Evolutionary conservation across 371 early-diverging fungal genomes (phyloP), one percentile per base, ranked within the genome.

Genomic region (Mortierella sp.): DNA sequence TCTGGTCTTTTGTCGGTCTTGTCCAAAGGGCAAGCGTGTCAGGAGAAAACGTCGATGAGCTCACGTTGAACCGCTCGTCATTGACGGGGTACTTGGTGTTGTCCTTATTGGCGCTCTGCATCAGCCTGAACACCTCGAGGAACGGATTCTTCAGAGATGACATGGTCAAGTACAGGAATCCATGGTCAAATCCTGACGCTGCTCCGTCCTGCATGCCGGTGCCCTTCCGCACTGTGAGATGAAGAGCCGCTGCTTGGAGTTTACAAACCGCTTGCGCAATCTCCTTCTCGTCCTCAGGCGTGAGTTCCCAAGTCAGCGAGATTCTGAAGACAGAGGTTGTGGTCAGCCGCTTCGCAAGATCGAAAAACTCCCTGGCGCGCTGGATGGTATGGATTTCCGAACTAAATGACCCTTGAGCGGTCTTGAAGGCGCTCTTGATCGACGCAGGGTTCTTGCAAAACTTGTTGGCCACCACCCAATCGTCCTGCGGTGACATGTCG

Each of bases 241-340:
- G 70, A 50, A 84, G 73, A 54, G 60, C 77, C 2, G 77, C 74
- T 6, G 80, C 77, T 31, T 60, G 52, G 34, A 84, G 75, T 26
- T 70, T 45, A 9, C 77, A 42, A 0, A 80, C 50, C 13, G 84
- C 84, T 26, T 74, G 54, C 1, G 75, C 68, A 16, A 84, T 70
- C 28, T 78, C 80, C 31, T 72, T 58, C 58, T 78, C 78, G 24
- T 84, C 84, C 60, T 77, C 78, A 10, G 9, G 63, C n/a, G 78
- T 75, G 3, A 84, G 47, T 1, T 80, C 73, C 84, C 84, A 84
- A n/a, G 78, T 78, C 70, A 84, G 28, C 19, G 75, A 77, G 2
- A 84, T 24, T n/a, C 75, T 57, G 14, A 80, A 44, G 21, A 70
- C 73, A 19, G 74, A 74, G 0, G 72, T 58, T 5, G 77, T 71